Conservation (phyloP, 2,329 filamentous ascomycete species). For the Calonectria hawksworthii region DNA sequence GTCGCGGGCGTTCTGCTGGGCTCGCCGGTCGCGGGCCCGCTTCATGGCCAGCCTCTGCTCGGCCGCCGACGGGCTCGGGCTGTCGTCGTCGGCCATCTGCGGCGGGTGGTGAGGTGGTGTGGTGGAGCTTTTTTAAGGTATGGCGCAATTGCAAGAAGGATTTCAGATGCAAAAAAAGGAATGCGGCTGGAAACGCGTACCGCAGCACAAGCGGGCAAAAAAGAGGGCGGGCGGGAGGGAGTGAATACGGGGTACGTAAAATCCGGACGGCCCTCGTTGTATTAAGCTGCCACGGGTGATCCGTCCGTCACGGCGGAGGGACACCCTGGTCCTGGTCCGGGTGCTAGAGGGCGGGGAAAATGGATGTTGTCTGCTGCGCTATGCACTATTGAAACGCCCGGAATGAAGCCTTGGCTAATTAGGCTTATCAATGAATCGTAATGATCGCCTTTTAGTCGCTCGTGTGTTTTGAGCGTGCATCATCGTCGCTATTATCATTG, state of each 20-base stretch:
- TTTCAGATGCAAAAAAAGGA: background rate
- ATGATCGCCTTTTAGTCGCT: background rate
- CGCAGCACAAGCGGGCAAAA: background rate
- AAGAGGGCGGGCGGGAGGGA: background rate
- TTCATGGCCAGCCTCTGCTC: background rate
- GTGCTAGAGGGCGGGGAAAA: background rate
- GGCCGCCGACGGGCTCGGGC: background rate
- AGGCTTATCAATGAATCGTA: background rate
- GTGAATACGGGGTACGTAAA: background rate
- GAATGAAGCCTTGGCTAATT: background rate
- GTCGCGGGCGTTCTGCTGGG: background rate
- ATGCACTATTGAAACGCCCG: background rate
- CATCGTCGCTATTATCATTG: background rate
- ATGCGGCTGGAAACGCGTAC: background rate
- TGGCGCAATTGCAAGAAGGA: background rate
- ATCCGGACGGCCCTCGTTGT: background rate
- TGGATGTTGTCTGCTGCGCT: background rate
- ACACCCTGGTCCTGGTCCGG: background rate
- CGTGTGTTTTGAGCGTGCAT: background rate
- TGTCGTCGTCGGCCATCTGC: background rate
- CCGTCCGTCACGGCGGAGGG: background rate
- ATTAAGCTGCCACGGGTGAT: background rate
- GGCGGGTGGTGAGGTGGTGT: too few species aligned
- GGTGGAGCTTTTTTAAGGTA: background rate
- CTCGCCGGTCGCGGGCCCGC: background rate